Conservation (phyloP, 1,284 basidiomycete species). For the Microbotryum silenes-acaulis region DNA sequence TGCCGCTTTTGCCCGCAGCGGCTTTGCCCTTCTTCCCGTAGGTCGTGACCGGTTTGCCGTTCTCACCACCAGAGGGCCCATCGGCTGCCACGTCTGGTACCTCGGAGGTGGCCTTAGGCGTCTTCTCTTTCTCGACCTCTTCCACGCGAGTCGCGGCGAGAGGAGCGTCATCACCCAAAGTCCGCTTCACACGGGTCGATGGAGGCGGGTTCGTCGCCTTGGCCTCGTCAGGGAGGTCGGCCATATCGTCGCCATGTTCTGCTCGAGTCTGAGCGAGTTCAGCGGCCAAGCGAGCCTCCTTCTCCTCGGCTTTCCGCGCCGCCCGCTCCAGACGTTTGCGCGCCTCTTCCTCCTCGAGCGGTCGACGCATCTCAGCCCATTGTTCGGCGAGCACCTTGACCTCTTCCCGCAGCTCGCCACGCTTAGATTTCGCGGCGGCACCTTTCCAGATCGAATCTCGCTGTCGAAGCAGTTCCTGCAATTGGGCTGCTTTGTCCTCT, state of each 20-base stretch:
- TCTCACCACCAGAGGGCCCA: too few relatives aligned
- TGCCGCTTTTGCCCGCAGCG: background rate
- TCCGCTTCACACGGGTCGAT: constrained; percentile 1
- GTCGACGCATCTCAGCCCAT: constrained; percentile 33
- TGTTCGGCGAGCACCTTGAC: constrained; percentile 4
- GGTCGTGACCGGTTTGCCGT: too few relatives aligned
- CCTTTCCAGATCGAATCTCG: constrained; percentile 7
- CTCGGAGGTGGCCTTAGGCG: background rate
- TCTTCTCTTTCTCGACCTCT: background rate
- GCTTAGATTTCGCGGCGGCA: constrained; percentile 4
- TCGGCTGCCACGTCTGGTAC: too few relatives aligned
- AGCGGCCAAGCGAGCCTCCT: background rate
- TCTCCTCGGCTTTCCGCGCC: constrained; percentile 21
- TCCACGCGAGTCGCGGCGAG: background rate
- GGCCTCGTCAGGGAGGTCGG: background rate
- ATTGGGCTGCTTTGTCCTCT: background rate
- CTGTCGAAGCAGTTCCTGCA: background rate
- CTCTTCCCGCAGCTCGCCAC: constrained; percentile 15
- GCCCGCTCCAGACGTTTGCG: constrained; percentile 35
- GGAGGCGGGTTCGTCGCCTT: background rate
- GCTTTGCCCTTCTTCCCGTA: background rate
- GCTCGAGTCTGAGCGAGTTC: background rate
- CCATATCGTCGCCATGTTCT: background rate
- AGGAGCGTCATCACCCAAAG: background rate
- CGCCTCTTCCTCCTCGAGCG: constrained; percentile 33